These are phyloP conservation scores for Pseudonectria foliicola DNA, from an alignment of 2,329 filamentous ascomycete genomes.

Conservation along the genomic window DNA sequence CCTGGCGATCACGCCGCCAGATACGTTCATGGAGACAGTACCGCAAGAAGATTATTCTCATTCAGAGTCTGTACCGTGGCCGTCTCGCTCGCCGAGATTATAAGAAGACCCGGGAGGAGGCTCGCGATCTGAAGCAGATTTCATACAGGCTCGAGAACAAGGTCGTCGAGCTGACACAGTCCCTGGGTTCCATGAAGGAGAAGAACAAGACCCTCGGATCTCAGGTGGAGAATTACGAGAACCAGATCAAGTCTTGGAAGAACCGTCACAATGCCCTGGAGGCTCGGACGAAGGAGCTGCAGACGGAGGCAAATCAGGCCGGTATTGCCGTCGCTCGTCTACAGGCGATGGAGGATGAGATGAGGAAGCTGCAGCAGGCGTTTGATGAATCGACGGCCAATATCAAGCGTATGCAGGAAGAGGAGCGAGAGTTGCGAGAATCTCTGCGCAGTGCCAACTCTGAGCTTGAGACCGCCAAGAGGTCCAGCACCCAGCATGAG, in stretches of 20 bases:
- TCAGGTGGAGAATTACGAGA: constrained; percentile 93
- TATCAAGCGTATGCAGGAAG: constrained; percentile 90
- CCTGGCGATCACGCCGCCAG: constrained; percentile 76
- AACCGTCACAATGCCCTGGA: constrained; percentile 86
- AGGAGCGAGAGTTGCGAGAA: constrained; percentile 80
- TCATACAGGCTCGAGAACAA: constrained; percentile 99
- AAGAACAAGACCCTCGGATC: constrained; percentile 86
- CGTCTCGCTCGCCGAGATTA: constrained; percentile 74
- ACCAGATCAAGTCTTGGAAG: constrained; percentile 93
- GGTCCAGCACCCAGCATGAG: constrained; percentile 69
- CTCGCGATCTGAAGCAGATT: constrained; percentile 96
- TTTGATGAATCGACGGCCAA: constrained; percentile 87
- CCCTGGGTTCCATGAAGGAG: constrained; percentile 81
- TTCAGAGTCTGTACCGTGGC: constrained; percentile 91
- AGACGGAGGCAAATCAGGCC: constrained; percentile 94
- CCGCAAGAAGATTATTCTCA: constrained; percentile 78
- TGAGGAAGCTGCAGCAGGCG: constrained; percentile 80
- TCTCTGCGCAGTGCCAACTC: constrained; percentile 70
- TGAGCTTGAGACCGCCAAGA: constrained; percentile 73
- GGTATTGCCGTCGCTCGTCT: constrained; percentile 90
- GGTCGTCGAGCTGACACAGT: constrained; percentile 95
- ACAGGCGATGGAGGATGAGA: constrained; percentile 88
- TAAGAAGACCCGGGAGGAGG: constrained; percentile 88
- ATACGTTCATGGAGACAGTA: constrained; percentile 80
- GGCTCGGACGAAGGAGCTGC: constrained; percentile 83